A percentile compares a stretch with the other conserved stretches of the same genome.
These are phyloP conservation scores for Colletotrichum euphorbiae DNA, from an alignment of 2,329 filamentous ascomycete species.

Conservation along the genomic window DNA sequence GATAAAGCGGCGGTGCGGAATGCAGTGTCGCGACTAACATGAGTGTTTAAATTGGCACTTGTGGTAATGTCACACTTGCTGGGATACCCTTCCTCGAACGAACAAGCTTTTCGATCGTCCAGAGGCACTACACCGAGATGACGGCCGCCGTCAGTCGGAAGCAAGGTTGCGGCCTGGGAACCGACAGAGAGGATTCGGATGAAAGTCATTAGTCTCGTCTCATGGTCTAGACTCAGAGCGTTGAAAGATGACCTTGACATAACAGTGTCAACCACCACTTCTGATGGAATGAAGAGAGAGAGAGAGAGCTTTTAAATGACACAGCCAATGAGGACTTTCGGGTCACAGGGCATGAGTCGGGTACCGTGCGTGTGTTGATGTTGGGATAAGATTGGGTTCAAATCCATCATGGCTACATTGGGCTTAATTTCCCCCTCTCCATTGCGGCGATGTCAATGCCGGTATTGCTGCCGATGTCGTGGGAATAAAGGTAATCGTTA, in stretches of 20 bases:
- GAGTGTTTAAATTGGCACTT: neutral
- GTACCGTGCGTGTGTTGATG: too few relatives aligned
- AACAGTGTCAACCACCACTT: neutral
- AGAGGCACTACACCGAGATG: neutral
- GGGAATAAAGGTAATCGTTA: too few relatives aligned
- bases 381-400: too few relatives aligned
- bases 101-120: constrained; percentile 26
- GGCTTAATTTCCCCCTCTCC: too few relatives aligned
- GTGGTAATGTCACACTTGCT: neutral
- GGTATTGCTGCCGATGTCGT: too few relatives aligned
- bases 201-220: constrained; percentile 9
- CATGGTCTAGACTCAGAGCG: neutral
- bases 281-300: too few relatives aligned
- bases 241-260: neutral
- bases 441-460: too few relatives aligned
- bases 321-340: too few relatives aligned
- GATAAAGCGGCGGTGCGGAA: neutral
- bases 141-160: constrained; percentile 11
- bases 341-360: too few relatives aligned
- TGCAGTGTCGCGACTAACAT: neutral
- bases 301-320: too few relatives aligned
- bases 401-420: too few relatives aligned
- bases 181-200: neutral
- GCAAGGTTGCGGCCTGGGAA: constrained; percentile 16
- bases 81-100: constrained; percentile 16